Conservation (phyloP, 192 early-diverging fungal genomes). For the Linnemannia hyalina region DNA sequence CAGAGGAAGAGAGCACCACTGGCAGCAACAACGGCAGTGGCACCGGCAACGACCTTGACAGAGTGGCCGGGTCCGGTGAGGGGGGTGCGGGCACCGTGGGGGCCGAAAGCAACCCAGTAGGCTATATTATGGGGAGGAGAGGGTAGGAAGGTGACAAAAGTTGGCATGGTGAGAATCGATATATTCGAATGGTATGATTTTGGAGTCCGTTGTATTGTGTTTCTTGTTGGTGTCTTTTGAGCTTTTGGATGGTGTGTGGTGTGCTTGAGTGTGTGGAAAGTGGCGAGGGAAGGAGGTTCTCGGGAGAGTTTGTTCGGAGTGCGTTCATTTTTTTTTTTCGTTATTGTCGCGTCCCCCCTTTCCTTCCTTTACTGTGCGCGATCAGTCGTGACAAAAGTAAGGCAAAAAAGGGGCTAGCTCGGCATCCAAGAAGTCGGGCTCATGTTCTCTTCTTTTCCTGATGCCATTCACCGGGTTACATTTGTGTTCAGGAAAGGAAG, state of each 20-base stretch:
- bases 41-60: slow-evolving; percentile 77
- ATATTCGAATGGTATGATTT: no score
- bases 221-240: no score
- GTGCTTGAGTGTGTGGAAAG: no score
- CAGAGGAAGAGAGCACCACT: slow-evolving; percentile 69
- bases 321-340: neutral
- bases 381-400: neutral
- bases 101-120: slow-evolving; percentile 96
- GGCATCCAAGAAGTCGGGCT: neutral
- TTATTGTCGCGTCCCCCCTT: neutral
- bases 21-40: slow-evolving; percentile 67
- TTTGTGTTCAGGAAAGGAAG: neutral
- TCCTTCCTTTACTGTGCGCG: neutral
- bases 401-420: neutral
- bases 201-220: no score
- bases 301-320: no score
- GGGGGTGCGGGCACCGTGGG: slow-evolving; percentile 89
- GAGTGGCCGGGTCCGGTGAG: slow-evolving; percentile 75
- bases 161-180: neutral
- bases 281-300: no score
- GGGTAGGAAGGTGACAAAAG: neutral
- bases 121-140: slow-evolving; percentile 62
- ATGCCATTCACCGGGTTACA: neutral
- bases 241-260: no score
- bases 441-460: neutral